Base-by-base conservation (phyloP, 1,139 yeast species). In the Neolecta irregularis region DNA sequence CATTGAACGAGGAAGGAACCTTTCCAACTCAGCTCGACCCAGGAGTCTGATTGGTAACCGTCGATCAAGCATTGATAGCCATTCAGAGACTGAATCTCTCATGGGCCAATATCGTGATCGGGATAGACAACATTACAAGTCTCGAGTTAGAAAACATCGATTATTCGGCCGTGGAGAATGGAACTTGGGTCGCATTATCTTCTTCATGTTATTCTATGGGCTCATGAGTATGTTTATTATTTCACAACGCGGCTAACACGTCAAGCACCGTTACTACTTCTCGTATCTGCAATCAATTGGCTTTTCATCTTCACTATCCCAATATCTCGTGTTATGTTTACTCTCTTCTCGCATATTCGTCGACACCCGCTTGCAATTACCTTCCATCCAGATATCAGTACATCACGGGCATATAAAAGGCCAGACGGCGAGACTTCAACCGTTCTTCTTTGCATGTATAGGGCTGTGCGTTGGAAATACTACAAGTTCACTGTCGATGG, bases 401-500 rank as follows among this genome's bases (percentile, higher is more conserved):
- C 43, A 3, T 38, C 44, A 30, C 26, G 47, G 11, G 33, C 41
- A 11, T 38, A 36, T 8, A 43, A 40, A 15, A 33, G 58, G 61
- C 55, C 61, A 58, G 37, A 36, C 19, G 30, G 40, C 13, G 53
- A 63, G 32, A 56, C 57, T 22, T 51, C 62, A 23, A 57, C 68
- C 5, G 65, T 76, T 35, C 63, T 67, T 46, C 67, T 69, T 17
- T 81, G 95, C 58, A 85, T 96, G 1, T 88, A 83, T 56, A 70
- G 96, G 48, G 81, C 93, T 39, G 72, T 83, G 48, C 96, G 96
- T 1, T 64, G 70, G 53, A 93, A 81, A 52, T 88, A 88, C 58
- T 88, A 85, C 61, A 88, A 88, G 60, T 85, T 80, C 54, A 88
- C 98, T 0, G 77, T 88, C 38, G 96, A 81, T 48, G 98, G 98